Base-by-base conservation (phyloP, 2,329 filamentous ascomycete genomes). In the Colletotrichum sp. region DNA sequence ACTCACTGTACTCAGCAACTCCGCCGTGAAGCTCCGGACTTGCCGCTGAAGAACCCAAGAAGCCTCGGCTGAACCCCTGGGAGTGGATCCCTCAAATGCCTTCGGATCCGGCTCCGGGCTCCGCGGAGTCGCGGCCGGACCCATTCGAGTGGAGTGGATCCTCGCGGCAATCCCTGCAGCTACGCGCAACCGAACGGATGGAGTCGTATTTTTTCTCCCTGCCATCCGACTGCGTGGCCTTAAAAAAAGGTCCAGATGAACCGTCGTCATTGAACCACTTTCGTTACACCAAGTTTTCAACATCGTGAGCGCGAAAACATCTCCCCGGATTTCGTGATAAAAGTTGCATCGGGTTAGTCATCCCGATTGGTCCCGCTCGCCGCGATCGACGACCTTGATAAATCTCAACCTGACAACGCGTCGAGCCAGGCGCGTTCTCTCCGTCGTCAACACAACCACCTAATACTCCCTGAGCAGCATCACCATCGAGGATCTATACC, bases 241-340 rank as follows among this genome's bases (percentile, higher is more conserved):
- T 61, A 55, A 75, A 61, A 61, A 65, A 61, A 36, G 43, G n/a
- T 21, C 18, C 58, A 28, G 71, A 71, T 52, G 67, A 74, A 66
- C 71, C 43, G 4, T 21, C 43, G 43, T 13, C n/a, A 13, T 13
- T 52, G 10, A 52, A 8, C n/a, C n/a, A 52, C 5, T 10, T n/a
- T 21, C 43, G 43, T 52, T 24, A 52, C n/a, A 52, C n/a, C 10
- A 52, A 13, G 12, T 6, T n/a, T 5, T n/a, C 18, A 9, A 48
- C 38, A 24, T 24, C 43, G 43, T 52, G 43, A 52, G 5, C 2
- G 43, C n/a, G n/a, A 52, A 21, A 26, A 0, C 3, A 5, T 13
- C 32, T 12, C 1, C n/a, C 5, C 8, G 10, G 38, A 18, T 38
- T n/a, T 15, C 26, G n/a, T 21, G n/a, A 30, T n/a, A 21, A 48